phyloP scores from a whole-genome alignment of 2,329 filamentous ascomycete species.

The Berkeleyomyces rouxiae region DNA sequence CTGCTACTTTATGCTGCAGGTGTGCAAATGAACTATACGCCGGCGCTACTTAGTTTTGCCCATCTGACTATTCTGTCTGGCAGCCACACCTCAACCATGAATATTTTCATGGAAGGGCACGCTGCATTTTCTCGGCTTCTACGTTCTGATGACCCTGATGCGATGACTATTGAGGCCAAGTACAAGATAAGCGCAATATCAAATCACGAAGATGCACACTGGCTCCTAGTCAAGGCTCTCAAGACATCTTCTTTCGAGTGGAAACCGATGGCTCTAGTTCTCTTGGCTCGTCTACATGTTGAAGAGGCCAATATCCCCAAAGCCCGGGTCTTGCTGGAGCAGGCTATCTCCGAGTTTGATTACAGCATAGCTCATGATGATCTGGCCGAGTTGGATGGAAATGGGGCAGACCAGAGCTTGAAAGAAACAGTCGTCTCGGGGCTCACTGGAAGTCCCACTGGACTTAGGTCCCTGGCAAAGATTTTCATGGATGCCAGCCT shows the following conservation, averaged over 20 bases:
- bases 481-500: background rate
- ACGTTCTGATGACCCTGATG: conserved; percentile 20
- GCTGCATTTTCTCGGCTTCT: background rate
- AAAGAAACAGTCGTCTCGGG: background rate
- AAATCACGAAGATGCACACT: background rate
- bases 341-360: background rate
- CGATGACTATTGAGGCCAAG: conserved; percentile 21
- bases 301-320: background rate
- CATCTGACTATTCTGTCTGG: conserved; percentile 14
- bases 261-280: conserved; percentile 2
- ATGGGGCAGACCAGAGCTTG: background rate
- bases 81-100: conserved; percentile 18
- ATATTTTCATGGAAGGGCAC: background rate
- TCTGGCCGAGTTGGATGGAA: background rate
- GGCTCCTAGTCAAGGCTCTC: conserved; percentile 8
- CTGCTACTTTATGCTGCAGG: conserved; percentile 22
- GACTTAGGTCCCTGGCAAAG: background rate
- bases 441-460: background rate
- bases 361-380: conserved; percentile 1
- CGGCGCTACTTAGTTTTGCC: conserved; percentile 3
- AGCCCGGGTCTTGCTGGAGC: background rate
- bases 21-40: conserved; percentile 14
- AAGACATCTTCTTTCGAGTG: conserved; percentile 13
- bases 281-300: background rate
- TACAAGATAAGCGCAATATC: background rate